Evolutionary conservation across 2,329 filamentous ascomycete species (phyloP).

Genomic region (Teratosphaeriaceae sp.): DNA sequence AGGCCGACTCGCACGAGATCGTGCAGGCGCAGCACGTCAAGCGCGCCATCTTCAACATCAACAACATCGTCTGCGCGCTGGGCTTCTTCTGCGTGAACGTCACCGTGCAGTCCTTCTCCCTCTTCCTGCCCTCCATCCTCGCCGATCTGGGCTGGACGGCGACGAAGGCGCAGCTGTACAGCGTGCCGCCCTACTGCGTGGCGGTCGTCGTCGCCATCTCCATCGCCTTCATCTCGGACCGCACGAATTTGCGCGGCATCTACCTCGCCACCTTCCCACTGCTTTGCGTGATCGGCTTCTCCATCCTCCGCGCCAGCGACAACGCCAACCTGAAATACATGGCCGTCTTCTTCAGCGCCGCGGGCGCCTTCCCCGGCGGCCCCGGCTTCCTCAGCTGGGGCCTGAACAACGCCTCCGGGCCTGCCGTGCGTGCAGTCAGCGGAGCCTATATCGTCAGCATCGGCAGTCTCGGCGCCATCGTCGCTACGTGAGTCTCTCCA

Average conservation of each 20-base stretch:
- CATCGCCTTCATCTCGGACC: conserved; percentile 20
- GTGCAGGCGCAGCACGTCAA: conserved; percentile 41
- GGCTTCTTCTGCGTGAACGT: conserved; percentile 57
- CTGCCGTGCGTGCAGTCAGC: conserved; percentile 50
- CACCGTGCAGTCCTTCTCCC: conserved; percentile 43
- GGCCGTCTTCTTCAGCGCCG: conserved; percentile 30
- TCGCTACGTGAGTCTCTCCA: conserved; percentile 51
- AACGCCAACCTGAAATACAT: conserved; percentile 27
- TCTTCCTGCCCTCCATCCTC: conserved; percentile 48
- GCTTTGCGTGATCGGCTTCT: conserved; percentile 28
- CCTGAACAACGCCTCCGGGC: conserved; percentile 53
- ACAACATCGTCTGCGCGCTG: conserved; percentile 52
- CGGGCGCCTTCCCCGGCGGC: conserved; percentile 51
- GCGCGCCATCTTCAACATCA: conserved; percentile 48
- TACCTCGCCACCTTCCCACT: conserved; percentile 18
- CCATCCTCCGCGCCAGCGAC: conserved; percentile 23
- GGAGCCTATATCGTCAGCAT: conserved; percentile 50
- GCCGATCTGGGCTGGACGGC: conserved; percentile 57
- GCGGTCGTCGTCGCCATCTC: conserved; percentile 16
- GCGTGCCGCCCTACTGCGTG: conserved; percentile 36
- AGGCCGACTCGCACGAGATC: background rate
- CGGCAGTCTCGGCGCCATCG: conserved; percentile 51
- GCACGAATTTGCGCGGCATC: conserved; percentile 15
- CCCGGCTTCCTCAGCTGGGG: conserved; percentile 54
- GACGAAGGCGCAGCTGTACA: conserved; percentile 39